A percentile compares a stretch with the other conserved stretches of the same genome.
Evolutionary conservation across 1,139 yeast species (phyloP).

Genomic region (Sugiyamaella neomexicana): DNA sequence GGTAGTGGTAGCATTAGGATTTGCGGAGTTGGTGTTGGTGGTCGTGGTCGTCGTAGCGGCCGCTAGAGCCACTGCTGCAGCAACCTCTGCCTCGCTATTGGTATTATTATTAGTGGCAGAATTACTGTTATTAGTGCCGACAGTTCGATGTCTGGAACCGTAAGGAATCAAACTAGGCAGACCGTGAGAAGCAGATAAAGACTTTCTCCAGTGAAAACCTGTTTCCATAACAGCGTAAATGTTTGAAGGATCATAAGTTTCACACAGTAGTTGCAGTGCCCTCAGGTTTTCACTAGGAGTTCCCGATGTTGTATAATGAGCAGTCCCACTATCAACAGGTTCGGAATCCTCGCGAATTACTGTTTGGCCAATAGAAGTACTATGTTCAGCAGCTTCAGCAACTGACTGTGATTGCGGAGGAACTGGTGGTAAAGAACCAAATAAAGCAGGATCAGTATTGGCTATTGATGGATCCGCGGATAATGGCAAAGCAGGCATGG

Average conservation of each 20-base stretch:
- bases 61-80: slow-evolving; percentile 15
- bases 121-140: no score
- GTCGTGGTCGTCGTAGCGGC: slow-evolving; percentile 6
- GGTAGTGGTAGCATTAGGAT: not conserved
- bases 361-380: not conserved
- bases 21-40: not conserved
- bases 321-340: not conserved
- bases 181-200: slow-evolving; percentile 1
- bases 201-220: slow-evolving; percentile 18
- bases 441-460: slow-evolving; percentile 18
- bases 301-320: slow-evolving; percentile 8
- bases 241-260: slow-evolving; percentile 11
- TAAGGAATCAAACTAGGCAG: slow-evolving; percentile 1
- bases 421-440: not conserved
- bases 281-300: slow-evolving; percentile 16
- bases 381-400: not conserved
- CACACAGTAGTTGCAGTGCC: slow-evolving; percentile 14
- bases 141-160: not conserved
- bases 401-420: not conserved
- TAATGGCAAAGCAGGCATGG: slow-evolving; percentile 1
- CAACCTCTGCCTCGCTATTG: slow-evolving; percentile 3
- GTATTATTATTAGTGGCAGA: not conserved
- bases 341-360: not conserved
- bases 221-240: slow-evolving; percentile 17
- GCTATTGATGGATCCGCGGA: slow-evolving; percentile 12